Evolutionary conservation across 805 yeast species (phyloP), one percentile per base, ranked within the genome.

Genomic region (Yamadazyma paraphyllophila): DNA sequence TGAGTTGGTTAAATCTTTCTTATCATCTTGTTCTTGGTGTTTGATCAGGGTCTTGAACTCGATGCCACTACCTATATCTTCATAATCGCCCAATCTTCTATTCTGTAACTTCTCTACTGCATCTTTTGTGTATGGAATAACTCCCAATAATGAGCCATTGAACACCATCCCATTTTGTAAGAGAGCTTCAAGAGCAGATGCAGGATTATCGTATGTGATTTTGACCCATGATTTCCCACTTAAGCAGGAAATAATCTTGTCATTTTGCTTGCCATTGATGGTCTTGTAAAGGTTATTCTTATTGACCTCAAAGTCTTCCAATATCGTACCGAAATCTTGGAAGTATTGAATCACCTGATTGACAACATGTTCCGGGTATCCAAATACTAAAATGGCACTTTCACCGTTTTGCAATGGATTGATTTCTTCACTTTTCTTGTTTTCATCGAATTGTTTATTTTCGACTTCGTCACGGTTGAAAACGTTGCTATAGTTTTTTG

Each of bases 201-300:
- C 70, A 7, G 85, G 78, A 47, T 82, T 83, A 46, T 82, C 85
- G 62, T 81, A 94, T 3, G 97, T 91, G 44, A 92, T 61, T 59
- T 90, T 87, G n/a, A 91, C 82, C 98, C 98, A 92, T 33, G 88
- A 82, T 38, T 81, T 78, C 1, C 98, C 98, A 10, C 91, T 77
- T 63, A 81, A 86, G 7, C 92, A 83, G 2, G 97, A 95, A 46
- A 58, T 69, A 62, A 53, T 49, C 27, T 54, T 57, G n/a, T 50
- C 53, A 11, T 40, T 40, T 25, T 44, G 49, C 9, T 47, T 45
- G 5, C 38, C 41, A n/a, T 38, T 44, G 13, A 46, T 39, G 15
- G 45, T 47, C 11, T 36, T 36, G 46, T 45, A 31, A 31, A 47
- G 33, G 15, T 46, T 52, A 26, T 46, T 39, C 27, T 50, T 55